A percentile compares a stretch with the other conserved stretches of the same genome.
Evolutionary conservation across 208 protist species (phyloP).

Genomic region (Leishmania tropica): DNA sequence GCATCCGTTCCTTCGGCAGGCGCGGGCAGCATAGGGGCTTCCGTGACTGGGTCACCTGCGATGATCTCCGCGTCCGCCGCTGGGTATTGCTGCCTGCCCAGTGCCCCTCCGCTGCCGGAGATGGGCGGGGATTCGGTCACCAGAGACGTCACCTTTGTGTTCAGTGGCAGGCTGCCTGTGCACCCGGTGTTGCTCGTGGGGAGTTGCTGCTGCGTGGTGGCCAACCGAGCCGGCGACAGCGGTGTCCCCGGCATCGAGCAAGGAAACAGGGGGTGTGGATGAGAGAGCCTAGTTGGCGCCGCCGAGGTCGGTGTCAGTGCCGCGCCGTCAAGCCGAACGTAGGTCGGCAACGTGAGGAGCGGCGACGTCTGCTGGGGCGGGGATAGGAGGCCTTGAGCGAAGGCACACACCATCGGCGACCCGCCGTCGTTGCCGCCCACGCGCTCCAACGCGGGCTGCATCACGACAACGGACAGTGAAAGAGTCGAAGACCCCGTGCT

Average conservation of each 20-base stretch:
- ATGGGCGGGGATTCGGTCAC: background rate
- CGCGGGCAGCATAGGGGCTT: background rate
- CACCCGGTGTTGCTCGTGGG: background rate
- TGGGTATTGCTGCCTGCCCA: background rate
- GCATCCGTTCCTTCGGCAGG: background rate
- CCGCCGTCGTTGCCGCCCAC: background rate
- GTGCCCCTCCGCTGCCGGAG: background rate
- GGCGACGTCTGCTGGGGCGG: background rate
- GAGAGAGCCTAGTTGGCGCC: background rate
- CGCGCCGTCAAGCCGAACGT: conserved; percentile 4
- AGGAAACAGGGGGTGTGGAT: background rate
- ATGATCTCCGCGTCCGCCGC: background rate
- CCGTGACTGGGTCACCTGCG: background rate
- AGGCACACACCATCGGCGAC: background rate
- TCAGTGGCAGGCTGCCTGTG: background rate
- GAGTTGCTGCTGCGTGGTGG: background rate
- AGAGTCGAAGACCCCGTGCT: conserved; percentile 1
- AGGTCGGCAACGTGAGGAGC: conserved; percentile 1
- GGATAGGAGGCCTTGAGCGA: background rate
- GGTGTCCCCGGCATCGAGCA: conserved; percentile 4
- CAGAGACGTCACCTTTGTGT: background rate
- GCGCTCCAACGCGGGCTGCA: conserved; percentile 29
- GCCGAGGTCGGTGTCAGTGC: background rate
- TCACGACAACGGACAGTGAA: conserved; percentile 22
- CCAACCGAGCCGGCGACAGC: conserved; percentile 2